phyloP scores from a whole-genome alignment of 2,329 filamentous ascomycete species.

The Aureobasidium sp. region DNA sequence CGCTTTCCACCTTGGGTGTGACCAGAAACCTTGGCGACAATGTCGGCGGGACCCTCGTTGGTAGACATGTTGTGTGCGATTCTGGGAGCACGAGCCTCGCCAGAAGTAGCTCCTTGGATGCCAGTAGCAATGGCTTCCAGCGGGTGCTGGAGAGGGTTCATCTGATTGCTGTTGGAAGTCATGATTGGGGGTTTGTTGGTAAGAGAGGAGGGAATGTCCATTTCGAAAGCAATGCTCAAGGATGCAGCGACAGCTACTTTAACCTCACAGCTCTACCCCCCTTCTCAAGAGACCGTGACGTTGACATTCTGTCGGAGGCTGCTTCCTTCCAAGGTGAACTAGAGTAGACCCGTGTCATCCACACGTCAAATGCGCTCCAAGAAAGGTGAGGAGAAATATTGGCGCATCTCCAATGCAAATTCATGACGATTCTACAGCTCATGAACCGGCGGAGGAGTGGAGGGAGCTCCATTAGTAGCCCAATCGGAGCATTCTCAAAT shows the following conservation, averaged over 20 bases:
- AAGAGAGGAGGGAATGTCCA: slow-evolving; percentile 15
- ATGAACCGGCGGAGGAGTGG: slow-evolving; percentile 2
- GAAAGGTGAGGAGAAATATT: background rate
- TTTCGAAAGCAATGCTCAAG: slow-evolving; percentile 6
- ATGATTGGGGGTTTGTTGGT: slow-evolving; percentile 9
- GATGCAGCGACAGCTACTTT: background rate
- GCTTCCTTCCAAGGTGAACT: background rate
- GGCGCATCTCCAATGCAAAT: background rate
- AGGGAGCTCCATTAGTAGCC: background rate
- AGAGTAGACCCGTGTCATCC: background rate
- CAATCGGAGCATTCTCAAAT: slow-evolving; percentile 4
- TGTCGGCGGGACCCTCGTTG: slow-evolving; percentile 47
- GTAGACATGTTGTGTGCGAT: slow-evolving; percentile 38
- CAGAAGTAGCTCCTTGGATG: slow-evolving; percentile 32
- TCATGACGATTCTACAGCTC: slow-evolving; percentile 10
- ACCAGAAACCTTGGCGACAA: slow-evolving; percentile 46
- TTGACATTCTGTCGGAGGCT: slow-evolving; percentile 6
- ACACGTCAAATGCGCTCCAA: background rate
- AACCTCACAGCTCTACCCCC: background rate
- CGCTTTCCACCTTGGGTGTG: slow-evolving; percentile 39
- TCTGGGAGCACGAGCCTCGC: slow-evolving; percentile 33
- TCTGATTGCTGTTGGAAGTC: slow-evolving; percentile 27
- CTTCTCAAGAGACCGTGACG: background rate
- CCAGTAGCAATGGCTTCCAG: slow-evolving; percentile 36
- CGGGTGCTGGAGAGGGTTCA: slow-evolving; percentile 32